Percentiles rank a stretch among this genome's conserved stretches.
These are phyloP conservation scores for Heliamphora pulchella DNA, from an alignment of 179 eudicot species.

Conservation along the genomic window DNA sequence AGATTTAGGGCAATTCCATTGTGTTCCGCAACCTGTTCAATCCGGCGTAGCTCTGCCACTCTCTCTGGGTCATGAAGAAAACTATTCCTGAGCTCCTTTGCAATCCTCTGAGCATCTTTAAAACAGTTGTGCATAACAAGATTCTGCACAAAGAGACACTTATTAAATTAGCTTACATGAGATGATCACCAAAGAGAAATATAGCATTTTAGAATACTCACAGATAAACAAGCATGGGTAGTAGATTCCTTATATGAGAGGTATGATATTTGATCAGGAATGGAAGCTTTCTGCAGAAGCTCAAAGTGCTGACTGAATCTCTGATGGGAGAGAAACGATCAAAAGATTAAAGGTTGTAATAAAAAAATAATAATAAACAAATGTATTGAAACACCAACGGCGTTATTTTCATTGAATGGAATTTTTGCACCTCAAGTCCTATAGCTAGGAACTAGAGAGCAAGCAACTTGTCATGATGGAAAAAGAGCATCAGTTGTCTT, in stretches of 20 bases:
- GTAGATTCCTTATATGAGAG: conserved; percentile 63
- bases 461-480: conserved; percentile 2
- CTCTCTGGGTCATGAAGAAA: conserved; percentile 56
- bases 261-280: conserved; percentile 78
- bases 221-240: conserved; percentile 53
- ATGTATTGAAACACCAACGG: neutral
- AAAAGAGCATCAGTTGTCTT: neutral
- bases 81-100: conserved; percentile 62
- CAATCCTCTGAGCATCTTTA: conserved; percentile 80
- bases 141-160: conserved; percentile 33
- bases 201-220: conserved; percentile 28
- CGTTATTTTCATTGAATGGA: neutral
- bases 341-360: neutral
- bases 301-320: conserved; percentile 91
- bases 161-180: neutral
- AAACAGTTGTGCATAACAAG: conserved; percentile 57
- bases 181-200: neutral
- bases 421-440: neutral
- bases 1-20: conserved; percentile 72
- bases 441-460: neutral
- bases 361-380: neutral
- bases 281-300: conserved; percentile 78
- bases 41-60: conserved; percentile 60
- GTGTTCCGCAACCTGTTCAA: conserved; percentile 95
- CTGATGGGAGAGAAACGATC: conserved; percentile 27